phyloP scores from a whole-genome alignment of 176 grass and related monocot species.

The Bolboschoenus planiculmis region DNA sequence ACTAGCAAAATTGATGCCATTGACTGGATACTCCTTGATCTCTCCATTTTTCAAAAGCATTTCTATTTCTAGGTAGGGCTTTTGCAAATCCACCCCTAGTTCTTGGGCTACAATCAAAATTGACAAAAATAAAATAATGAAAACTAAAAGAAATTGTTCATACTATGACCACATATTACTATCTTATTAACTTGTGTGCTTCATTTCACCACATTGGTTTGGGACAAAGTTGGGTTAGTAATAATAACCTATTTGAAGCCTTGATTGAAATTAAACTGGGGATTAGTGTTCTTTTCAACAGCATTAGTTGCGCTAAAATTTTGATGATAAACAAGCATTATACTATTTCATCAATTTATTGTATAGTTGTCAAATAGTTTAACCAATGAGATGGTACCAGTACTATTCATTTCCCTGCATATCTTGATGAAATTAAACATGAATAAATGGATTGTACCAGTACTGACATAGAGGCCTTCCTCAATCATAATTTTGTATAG shows the following conservation, averaged over 20 bases:
- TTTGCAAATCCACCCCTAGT: conserved; percentile 4
- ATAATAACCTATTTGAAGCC: background rate
- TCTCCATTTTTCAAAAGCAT: conserved; percentile 11
- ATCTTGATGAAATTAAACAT: background rate
- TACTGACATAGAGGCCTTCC: too few species aligned
- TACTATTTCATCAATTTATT: background rate
- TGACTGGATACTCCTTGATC: background rate
- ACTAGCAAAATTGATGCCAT: conserved; percentile 9
- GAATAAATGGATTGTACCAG: background rate
- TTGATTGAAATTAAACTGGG: background rate
- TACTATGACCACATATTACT: background rate
- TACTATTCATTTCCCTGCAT: background rate
- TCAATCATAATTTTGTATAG: background rate
- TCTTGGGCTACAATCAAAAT: background rate
- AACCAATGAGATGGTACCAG: background rate
- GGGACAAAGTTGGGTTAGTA: background rate
- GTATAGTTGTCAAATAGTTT: background rate
- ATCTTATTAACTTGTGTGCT: background rate
- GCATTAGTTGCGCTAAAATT: background rate
- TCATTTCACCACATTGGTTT: background rate
- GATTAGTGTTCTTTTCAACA: background rate
- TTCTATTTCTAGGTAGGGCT: background rate
- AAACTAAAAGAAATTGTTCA: background rate
- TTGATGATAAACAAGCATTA: background rate
- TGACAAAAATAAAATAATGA: background rate